Base-by-base conservation (phyloP, 2,329 filamentous ascomycete genomes). In the Colletotrichum eremochloae region DNA sequence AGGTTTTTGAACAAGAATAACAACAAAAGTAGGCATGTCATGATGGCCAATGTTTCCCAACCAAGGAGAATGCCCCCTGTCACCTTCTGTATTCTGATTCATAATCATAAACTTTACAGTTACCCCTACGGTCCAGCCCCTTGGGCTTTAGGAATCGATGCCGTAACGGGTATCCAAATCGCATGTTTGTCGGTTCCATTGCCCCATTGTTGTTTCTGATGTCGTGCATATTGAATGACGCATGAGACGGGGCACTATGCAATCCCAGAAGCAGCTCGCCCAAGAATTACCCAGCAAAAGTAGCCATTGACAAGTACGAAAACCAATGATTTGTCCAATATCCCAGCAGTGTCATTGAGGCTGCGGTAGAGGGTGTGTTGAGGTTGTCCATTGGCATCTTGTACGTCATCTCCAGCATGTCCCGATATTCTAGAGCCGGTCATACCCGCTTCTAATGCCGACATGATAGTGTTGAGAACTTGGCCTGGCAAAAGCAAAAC, bases 151-250 rank as follows among this genome's bases (percentile, higher is more conserved):
- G 20, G n/a, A 5, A 20, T 48, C 20, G 2, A 24, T 1, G 9
- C 20, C 9, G n/a, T 12, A 12, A 48, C 3, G 8, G 3, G 0
- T 4, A n/a, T n/a, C 1, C 6, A n/a, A 5, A 5, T 24, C 9
- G 8, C 24, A 24, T 12, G 20, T 24, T 48, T 48, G 4, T 5
- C 20, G 3, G 20, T 24, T 3, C 5, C n/a, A 24, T 24, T 14
- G 8, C 3, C 44, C 44, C 8, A 48, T 1, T 1, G 7, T 12
- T n/a, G 20, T 11, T 9, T 48, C 24, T 48, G 44, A 48, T 48
- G 8, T 24, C 5, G 9, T 48, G 44, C 44, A 24, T 24, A n/a
- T 48, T 7, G 4, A 24, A 24, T 24, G 24, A 24, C 24, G 24
- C 24, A 24, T 24, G 44, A 48, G 46, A 48, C 46, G 9, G 9